Percentiles rank a stretch among this genome's conserved stretches.
These are phyloP conservation scores for Mycena alexandri DNA, from an alignment of 768 basidiomycete species.

Conservation along the genomic window DNA sequence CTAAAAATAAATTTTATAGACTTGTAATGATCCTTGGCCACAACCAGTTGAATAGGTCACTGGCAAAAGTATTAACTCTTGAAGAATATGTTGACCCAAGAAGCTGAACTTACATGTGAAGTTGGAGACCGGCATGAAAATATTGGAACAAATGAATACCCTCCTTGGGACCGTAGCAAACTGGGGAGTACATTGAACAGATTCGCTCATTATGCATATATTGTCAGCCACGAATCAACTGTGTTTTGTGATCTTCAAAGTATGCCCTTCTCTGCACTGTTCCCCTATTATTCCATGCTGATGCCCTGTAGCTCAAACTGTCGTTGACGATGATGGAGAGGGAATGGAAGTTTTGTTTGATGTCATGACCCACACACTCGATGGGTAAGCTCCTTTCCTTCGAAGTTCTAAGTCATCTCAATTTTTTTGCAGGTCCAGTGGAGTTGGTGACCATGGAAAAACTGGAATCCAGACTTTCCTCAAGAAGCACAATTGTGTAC, in stretches of 20 bases:
- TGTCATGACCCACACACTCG: conserved; percentile 26
- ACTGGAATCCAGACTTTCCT: conserved; percentile 11
- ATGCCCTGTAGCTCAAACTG: conserved; percentile 19
- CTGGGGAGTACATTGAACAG: conserved; percentile 14
- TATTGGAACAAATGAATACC: conserved; percentile 28
- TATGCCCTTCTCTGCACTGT: too few relatives aligned
- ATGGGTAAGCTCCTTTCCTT: conserved; percentile 5
- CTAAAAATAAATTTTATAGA: too few relatives aligned
- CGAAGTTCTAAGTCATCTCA: not conserved
- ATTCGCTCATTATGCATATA: conserved; percentile 20
- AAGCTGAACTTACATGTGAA: conserved; percentile 20
- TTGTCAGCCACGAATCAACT: conserved; percentile 9
- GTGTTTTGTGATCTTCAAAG: conserved; percentile 23
- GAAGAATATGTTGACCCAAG: not conserved
- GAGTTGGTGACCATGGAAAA: conserved; percentile 15
- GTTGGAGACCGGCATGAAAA: conserved; percentile 2
- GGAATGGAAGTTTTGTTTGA: conserved; percentile 20
- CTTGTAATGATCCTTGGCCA: conserved; percentile 44
- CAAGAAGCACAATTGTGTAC: conserved; percentile 12
- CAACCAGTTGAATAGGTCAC: conserved; percentile 43
- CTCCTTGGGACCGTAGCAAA: conserved; percentile 14
- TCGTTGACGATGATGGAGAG: conserved; percentile 7
- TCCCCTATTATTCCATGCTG: too few relatives aligned
- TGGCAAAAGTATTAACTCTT: not conserved
- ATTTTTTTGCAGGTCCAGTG: conserved; percentile 10